These are phyloP conservation scores for Fraxinus sp. DNA, from an alignment of 305 asterid genomes.

Conservation along the genomic window DNA sequence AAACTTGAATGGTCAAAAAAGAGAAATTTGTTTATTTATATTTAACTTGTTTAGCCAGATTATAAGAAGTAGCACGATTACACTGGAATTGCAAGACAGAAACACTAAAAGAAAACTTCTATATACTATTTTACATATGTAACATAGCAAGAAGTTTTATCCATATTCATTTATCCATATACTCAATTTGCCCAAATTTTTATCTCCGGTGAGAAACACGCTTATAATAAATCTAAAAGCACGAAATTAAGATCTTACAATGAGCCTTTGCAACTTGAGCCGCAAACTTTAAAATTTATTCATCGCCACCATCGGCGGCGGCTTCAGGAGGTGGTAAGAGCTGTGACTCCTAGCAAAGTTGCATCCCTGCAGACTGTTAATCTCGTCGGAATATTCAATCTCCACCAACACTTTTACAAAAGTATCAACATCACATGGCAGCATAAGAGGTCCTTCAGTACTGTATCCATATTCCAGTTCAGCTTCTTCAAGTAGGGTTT, in stretches of 20 bases:
- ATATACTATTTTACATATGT: neutral
- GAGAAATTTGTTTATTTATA: no score
- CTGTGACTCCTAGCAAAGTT: constrained; percentile 27
- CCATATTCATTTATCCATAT: neutral
- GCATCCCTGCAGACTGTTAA: constrained; percentile 17
- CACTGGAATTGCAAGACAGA: no score
- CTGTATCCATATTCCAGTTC: constrained; percentile 63
- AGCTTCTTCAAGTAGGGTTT: constrained; percentile 57
- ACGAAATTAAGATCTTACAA: neutral
- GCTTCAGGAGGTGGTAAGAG: constrained; percentile 42
- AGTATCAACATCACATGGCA: constrained; percentile 54
- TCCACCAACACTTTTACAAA: constrained; percentile 45
- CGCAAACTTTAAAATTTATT: neutral
- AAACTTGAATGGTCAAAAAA: no score
- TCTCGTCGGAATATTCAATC: constrained; percentile 35
- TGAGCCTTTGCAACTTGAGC: neutral
- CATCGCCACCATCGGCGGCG: constrained; percentile 27
- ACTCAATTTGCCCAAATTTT: neutral
- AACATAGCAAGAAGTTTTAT: neutral
- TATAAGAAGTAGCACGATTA: neutral
- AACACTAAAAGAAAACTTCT: neutral
- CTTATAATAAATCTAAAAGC: neutral
- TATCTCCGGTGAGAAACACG: neutral
- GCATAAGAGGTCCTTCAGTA: constrained; percentile 50
- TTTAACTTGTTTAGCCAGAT: neutral